A percentile compares a stretch with the other conserved stretches of the same genome.
Conservation (phyloP, 768 basidiomycete species). For the Lactifluus pinguis region DNA sequence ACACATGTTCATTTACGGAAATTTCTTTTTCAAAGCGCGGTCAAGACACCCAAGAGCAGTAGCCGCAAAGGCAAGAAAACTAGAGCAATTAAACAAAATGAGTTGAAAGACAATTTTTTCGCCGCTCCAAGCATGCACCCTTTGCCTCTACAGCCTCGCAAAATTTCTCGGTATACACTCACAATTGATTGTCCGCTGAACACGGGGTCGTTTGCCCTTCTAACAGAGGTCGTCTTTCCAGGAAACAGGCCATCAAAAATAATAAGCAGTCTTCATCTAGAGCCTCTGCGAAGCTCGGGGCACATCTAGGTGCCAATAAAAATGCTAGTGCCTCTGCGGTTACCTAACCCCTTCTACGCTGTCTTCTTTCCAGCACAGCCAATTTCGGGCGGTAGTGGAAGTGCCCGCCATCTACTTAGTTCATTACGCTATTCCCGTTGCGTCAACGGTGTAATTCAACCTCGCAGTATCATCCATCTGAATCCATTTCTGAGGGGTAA, state of each 20-base stretch:
- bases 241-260: neutral
- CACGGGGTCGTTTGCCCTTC: neutral
- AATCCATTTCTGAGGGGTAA: constrained; percentile 15
- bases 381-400: neutral
- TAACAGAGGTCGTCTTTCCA: neutral
- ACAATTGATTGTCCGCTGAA: neutral
- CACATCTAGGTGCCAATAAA: neutral
- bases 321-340: neutral
- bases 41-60: neutral
- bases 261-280: neutral
- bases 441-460: constrained; percentile 20
- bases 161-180: neutral
- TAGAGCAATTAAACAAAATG: neutral
- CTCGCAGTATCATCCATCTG: neutral
- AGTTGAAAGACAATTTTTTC: neutral
- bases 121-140: neutral
- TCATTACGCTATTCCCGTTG: constrained; percentile 12
- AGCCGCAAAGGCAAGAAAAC: neutral
- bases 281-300: neutral
- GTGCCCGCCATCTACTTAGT: neutral
- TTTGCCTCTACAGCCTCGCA: neutral
- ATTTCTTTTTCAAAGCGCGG: neutral
- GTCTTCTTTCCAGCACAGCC: neutral
- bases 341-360: neutral
- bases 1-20: neutral